phyloP scores from a whole-genome alignment of 805 yeast species.

The Maudiozyma barnettii region DNA sequence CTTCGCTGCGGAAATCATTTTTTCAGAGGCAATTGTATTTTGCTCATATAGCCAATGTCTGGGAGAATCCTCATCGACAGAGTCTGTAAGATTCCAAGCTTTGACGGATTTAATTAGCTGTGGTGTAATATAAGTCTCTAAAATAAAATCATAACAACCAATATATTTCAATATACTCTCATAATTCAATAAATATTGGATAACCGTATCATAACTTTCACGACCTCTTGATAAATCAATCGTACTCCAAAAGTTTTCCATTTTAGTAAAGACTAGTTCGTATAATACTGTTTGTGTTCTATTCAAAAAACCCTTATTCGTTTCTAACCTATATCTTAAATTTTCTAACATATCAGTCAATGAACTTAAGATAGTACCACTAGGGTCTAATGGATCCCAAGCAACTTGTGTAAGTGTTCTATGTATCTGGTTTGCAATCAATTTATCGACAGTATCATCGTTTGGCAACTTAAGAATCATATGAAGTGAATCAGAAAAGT shows the following conservation, averaged over 20 bases:
- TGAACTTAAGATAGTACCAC: conserved; percentile 1
- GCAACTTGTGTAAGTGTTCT: conserved; percentile 1
- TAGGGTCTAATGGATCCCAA: conserved; percentile 8
- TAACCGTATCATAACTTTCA: conserved; percentile 1
- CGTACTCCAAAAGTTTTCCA: conserved; percentile 6
- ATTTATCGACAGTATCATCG: conserved; percentile 11
- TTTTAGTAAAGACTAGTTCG: conserved; percentile 6
- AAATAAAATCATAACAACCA: conserved; percentile 19
- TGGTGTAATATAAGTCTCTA: conserved; percentile 30
- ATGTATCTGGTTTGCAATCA: conserved; percentile 9
- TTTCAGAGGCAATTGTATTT: conserved; percentile 3
- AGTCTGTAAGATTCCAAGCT: conserved; percentile 27
- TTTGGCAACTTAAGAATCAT: conserved; percentile 13
- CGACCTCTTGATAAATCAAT: conserved; percentile 7
- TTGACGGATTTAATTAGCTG: conserved; percentile 29
- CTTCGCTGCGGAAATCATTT: not conserved
- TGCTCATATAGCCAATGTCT: conserved; percentile 16
- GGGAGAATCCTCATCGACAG: conserved; percentile 2
- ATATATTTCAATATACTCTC: conserved; percentile 16
- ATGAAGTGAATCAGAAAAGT: conserved; percentile 3
- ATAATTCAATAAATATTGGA: conserved; percentile 13
- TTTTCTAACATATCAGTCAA: conserved; percentile 9
- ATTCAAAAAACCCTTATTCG: conserved; percentile 10
- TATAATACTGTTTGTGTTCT: conserved; percentile 19
- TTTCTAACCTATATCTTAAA: conserved; percentile 15